A percentile compares a stretch with the other conserved stretches of the same genome.
Conservation (phyloP, 1,139 yeast species). For the Protomyces gravidus region DNA sequence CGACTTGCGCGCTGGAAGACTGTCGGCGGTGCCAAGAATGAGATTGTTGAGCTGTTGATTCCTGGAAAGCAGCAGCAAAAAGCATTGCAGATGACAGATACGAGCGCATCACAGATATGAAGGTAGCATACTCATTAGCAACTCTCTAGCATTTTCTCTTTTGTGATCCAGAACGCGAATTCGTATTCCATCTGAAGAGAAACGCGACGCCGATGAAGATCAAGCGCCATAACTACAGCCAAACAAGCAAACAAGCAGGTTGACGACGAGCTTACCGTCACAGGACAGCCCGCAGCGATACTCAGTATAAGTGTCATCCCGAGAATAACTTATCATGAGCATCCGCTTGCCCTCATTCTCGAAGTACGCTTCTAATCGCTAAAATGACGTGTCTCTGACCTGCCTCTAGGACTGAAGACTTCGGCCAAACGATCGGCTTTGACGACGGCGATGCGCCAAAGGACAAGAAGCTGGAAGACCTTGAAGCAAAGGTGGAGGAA, state of each 20-base stretch:
- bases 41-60: slow-evolving; percentile 19
- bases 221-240: neutral
- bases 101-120: neutral
- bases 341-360: neutral
- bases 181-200: too few relatives aligned
- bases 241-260: too few relatives aligned
- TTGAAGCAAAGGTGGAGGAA: neutral
- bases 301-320: too few relatives aligned
- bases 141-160: too few relatives aligned
- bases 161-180: too few relatives aligned
- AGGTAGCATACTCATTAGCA: neutral
- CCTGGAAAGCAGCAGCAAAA: slow-evolving; percentile 1
- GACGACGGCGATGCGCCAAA: neutral
- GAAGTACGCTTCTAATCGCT: too few relatives aligned
- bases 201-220: neutral
- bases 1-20: slow-evolving; percentile 34
- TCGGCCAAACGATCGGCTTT: neutral
- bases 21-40: slow-evolving; percentile 30
- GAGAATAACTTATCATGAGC: too few relatives aligned
- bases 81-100: too few relatives aligned
- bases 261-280: too few relatives aligned
- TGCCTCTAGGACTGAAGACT: neutral
- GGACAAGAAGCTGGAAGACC: neutral
- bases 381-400: too few relatives aligned
- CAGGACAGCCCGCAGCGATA: too few relatives aligned